Evolutionary conservation across 2,329 filamentous ascomycete species (phyloP).

Genomic region (Delphinella strobiligena): DNA sequence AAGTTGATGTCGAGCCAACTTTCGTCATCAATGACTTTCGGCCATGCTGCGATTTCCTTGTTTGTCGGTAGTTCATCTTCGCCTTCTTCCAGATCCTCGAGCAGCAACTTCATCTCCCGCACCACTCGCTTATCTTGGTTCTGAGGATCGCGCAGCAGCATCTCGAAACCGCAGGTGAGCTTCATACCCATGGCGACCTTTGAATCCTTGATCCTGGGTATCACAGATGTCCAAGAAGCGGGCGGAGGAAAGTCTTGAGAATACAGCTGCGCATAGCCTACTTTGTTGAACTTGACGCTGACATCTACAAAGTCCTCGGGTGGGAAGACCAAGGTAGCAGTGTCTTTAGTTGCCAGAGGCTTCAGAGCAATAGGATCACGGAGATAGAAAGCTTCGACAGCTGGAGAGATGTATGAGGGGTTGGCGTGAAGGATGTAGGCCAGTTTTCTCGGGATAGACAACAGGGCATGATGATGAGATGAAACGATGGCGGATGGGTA

Average conservation of each 20-base stretch:
- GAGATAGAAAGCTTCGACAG: constrained; percentile 84
- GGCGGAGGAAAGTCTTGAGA: constrained; percentile 68
- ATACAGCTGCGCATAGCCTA: constrained; percentile 80
- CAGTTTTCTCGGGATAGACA: constrained; percentile 68
- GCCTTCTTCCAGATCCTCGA: constrained; percentile 64
- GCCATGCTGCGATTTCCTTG: constrained; percentile 62
- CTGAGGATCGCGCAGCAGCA: constrained; percentile 58
- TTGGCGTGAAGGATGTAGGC: constrained; percentile 66
- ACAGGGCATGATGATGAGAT: constrained; percentile 62
- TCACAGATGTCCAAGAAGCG: constrained; percentile 40
- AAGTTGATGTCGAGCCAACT: constrained; percentile 89
- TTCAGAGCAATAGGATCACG: constrained; percentile 69
- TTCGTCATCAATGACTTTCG: constrained; percentile 64
- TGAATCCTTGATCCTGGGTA: constrained; percentile 25
- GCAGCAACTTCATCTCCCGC: constrained; percentile 61
- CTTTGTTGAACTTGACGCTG: constrained; percentile 73
- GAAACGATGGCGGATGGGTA: constrained; percentile 66
- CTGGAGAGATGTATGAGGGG: constrained; percentile 66
- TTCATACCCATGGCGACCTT: constrained; percentile 71
- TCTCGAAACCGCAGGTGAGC: constrained; percentile 78
- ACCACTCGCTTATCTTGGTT: constrained; percentile 57
- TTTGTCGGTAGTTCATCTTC: constrained; percentile 60
- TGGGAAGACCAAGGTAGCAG: constrained; percentile 49
- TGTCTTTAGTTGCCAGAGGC: constrained; percentile 47
- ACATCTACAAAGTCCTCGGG: constrained; percentile 69